Base-by-base conservation (phyloP, 257 asterid species). In the Nicotiana tabacum region DNA sequence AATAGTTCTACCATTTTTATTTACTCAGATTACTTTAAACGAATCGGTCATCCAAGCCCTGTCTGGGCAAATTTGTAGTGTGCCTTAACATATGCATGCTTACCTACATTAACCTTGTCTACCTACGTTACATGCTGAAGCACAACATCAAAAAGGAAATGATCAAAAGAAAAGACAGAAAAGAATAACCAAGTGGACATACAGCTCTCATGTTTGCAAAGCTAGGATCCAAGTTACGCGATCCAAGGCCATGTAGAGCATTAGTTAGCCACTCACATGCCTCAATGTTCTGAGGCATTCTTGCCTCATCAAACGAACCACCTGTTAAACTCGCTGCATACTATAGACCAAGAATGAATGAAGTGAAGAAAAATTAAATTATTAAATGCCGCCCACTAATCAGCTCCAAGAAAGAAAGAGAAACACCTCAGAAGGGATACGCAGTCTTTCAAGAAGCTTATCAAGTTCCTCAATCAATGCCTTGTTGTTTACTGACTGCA, bases 401-500 rank as follows among this genome's bases (percentile, higher is more conserved):
- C 37, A 65, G 55, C 15, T 35, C 72, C 37, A 9, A 9, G 60
- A 13, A 77, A 55, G 79, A 55, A 61, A 43, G 33, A 78, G 85
- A 82, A 86, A 51, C 80, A 96, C 99, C 99, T 96, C 95, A 30
- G 97, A 76, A 74, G 98, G 98, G 88, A 93, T 94, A 65, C 86
- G 87, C 81, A 96, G 82, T 89, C 90, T 92, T 84, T 91, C 97
- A 81, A 94, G 92, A 89, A 94, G 98, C 89, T 88, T 93, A 80
- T 96, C 98, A 55, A 96, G 98, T 88, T 94, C 98, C 91, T 93
- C 99, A 84, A 94, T 89, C 83, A 96, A 88, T 56, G 92, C 82
- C 89, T 91, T 93, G 90, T 96, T 96, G 90, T 96, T 96, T 80
- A 91, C 91, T 32, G 99, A 93, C 87, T 94, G 98, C 98, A 93